Evolutionary conservation across 257 asterid species (phyloP).

Genomic region (Ophiorrhiza pumila): DNA sequence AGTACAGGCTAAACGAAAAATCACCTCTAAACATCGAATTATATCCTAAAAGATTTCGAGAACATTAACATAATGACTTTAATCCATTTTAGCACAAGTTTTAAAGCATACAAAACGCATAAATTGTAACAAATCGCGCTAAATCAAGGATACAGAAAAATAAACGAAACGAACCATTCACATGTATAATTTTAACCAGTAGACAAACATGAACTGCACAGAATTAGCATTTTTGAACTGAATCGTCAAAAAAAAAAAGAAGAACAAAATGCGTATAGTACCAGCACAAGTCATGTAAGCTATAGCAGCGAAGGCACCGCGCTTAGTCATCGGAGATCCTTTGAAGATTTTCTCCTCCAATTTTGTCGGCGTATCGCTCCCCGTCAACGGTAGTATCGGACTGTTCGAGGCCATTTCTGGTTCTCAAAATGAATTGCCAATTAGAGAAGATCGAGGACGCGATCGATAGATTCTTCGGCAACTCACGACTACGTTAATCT

Average conservation of each 20-base stretch:
- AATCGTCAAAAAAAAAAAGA: background rate
- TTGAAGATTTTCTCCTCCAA: constrained; percentile 79
- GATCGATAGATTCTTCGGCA: background rate
- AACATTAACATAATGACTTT: background rate
- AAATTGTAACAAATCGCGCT: background rate
- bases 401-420: constrained; percentile 30
- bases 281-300: constrained; percentile 96
- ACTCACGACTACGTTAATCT: background rate
- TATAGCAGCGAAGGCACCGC: constrained; percentile 89
- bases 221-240: too few species aligned
- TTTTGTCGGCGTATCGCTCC: constrained; percentile 52
- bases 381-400: constrained; percentile 57
- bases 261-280: constrained; percentile 20
- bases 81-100: background rate
- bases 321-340: constrained; percentile 89
- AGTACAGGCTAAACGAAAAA: background rate
- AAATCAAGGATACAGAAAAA: background rate
- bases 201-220: too few species aligned
- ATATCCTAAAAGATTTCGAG: background rate
- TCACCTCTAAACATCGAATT: background rate
- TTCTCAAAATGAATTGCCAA: background rate
- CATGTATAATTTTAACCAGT: too few species aligned
- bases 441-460: background rate
- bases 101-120: background rate
- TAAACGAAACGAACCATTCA: background rate